Evolutionary conservation across 2,329 filamentous ascomycete species (phyloP), one percentile per base, ranked within the genome.

Genomic region (Paecilomyces sp.): DNA sequence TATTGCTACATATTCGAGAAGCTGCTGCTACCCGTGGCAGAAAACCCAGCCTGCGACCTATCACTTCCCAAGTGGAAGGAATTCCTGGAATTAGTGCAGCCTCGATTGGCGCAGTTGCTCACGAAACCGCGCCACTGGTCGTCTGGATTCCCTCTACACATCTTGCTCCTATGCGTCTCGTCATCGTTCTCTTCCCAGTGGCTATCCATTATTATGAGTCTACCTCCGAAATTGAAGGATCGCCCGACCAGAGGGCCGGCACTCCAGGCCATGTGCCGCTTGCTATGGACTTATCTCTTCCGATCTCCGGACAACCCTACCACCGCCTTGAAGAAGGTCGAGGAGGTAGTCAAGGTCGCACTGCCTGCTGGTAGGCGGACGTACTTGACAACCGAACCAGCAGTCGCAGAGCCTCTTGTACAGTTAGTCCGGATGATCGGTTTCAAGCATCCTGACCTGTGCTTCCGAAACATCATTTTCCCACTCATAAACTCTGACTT

Each of bases 261-360:
- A 59, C 82, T 99, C 25, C 91, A 96, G 70, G 92, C 93, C 13
- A 88, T 97, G 56, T 96, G 92, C 47, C 88, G 93, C 58, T 79
- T 99, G 28, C 82, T 96, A 3, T 99, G 94, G 94, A 93, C 92
- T 0, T 97, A 97, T 73, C 81, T 99, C 3, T 96, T 95, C 73
- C 88, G 93, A 56, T 87, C 87, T 55, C 86, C 85, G 4, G 94
- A 99, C 63, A 83, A 85, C 9, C 78, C 84, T 1, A 84, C 86
- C 58, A 81, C 81, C 31, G 87, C 88, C 2, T 81, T 86, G 50
- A 87, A 89, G 63, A 97, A 94, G 72, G 80, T 97, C 18, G 93
- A 99, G 64, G 93, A 97, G 64, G 88, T 97, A 22, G 85, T 95
- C 65, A 90, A 88, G 68, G 82, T 96, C 66, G 86, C 96, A 1